phyloP scores from a whole-genome alignment of 1,139 yeast species.

The Candida gigantensis region DNA sequence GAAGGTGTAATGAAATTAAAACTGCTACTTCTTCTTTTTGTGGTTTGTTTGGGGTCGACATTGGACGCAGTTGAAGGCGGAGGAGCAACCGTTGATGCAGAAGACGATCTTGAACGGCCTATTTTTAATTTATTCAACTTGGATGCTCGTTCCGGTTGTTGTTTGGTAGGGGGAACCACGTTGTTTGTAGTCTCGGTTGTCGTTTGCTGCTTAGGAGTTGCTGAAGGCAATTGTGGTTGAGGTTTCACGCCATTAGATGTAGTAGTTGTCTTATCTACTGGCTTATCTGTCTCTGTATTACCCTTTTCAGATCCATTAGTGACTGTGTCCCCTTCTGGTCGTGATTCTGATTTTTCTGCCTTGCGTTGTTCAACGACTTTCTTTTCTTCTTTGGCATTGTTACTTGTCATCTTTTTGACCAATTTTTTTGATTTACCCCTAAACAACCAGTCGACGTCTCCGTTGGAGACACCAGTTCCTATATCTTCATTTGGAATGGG shows the following conservation, averaged over 20 bases:
- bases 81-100: conserved; percentile 13
- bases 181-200: conserved; percentile 4
- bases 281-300: background rate
- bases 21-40: conserved; percentile 14
- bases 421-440: conserved; percentile 63
- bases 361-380: conserved; percentile 13
- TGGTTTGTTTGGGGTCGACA: conserved; percentile 18
- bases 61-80: conserved; percentile 16
- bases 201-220: conserved; percentile 2
- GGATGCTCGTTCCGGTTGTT: conserved; percentile 15
- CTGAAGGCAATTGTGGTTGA: background rate
- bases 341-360: conserved; percentile 7
- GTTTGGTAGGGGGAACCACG: conserved; percentile 1
- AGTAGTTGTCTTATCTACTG: background rate
- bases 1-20: conserved; percentile 14
- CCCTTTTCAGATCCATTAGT: background rate
- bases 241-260: background rate
- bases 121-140: conserved; percentile 27
- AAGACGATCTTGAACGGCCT: conserved; percentile 35
- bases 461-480: conserved; percentile 62
- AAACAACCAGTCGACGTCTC: conserved; percentile 77
- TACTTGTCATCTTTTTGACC: conserved; percentile 39
- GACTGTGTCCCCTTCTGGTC: too few relatives aligned
- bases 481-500: conserved; percentile 15
- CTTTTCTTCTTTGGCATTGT: conserved; percentile 6